Evolutionary conservation across 164 flowering plant genomes (phyloP), one percentile per base, ranked within the genome.

Genomic region (Magnolia officinalis): DNA sequence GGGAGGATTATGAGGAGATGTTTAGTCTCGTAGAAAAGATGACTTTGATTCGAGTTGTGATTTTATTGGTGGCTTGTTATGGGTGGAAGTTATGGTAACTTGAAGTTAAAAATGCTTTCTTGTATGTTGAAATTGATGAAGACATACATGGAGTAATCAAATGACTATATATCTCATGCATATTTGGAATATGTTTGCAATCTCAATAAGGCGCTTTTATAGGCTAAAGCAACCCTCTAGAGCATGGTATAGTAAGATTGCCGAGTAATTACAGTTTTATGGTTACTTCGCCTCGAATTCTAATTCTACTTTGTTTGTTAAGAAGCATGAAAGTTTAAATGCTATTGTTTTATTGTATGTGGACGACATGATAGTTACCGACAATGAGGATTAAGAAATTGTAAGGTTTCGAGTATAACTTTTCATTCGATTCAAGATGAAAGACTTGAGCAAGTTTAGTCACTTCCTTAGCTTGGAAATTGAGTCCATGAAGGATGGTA

Each of bases 401-500:
- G 19, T 63, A 21, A 51, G 23, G n/a, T n/a, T 71, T 71, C 0
- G 63, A 13, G 74, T 6, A 2, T 16, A 51, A 13, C 2, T 71
- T 26, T 63, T 21, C 58, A 71, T 8, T 72, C 58, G 65, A 1
- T 78, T 78, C 52, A 71, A 81, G n/a, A 81, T 81, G 74, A 81
- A 78, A 51, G 61, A 31, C 26, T 71, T 81, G 19, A 74, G 74
- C 7, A 66, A 78, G 37, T 24, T 78, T 8, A 67, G 67, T 5
- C 66, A 72, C 49, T 81, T 81, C 45, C 76, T 77, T 72, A 37
- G 76, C 4, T 24, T 78, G 19, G 79, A 81, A 26, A 72, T 78
- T 21, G 78, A 72, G 9, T 6, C 9, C 14, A 31, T 11, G 4
- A 26, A 75, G 7, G 18, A 24, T 67, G 83, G 70, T 4, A 8